These are phyloP conservation scores for Penicillium paneum DNA, from an alignment of 2,329 filamentous ascomycete species.

Conservation along the genomic window DNA sequence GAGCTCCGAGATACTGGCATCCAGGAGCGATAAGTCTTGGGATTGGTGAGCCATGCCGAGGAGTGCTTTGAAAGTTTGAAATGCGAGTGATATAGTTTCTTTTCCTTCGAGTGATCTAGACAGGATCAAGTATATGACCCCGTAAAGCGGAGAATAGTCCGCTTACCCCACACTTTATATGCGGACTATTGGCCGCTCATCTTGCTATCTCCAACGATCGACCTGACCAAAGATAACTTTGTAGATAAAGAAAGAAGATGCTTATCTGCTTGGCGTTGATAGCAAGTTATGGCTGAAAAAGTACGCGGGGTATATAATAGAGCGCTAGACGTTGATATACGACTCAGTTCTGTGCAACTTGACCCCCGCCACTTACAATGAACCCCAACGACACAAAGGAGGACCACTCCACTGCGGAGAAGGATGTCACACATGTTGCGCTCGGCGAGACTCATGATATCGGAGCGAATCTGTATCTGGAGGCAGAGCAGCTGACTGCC, in stretches of 20 bases:
- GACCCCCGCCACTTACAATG: background rate
- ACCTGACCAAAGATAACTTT: background rate
- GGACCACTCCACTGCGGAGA: slow-evolving; percentile 18
- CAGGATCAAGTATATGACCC: background rate
- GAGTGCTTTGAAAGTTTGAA: background rate
- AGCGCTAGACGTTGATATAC: background rate
- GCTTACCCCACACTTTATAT: background rate
- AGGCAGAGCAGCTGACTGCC: slow-evolving; percentile 43
- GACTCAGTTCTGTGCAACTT: background rate
- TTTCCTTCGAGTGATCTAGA: background rate
- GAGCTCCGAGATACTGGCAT: slow-evolving; percentile 48
- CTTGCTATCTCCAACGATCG: background rate
- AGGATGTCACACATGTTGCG: slow-evolving; percentile 16
- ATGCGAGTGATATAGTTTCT: background rate
- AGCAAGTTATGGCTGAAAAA: background rate
- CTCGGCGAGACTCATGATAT: slow-evolving; percentile 38
- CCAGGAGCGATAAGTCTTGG: slow-evolving; percentile 38
- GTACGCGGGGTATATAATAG: background rate
- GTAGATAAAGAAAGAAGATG: background rate
- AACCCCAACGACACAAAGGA: slow-evolving; percentile 17
- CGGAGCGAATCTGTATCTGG: slow-evolving; percentile 46
- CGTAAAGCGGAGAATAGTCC: slow-evolving; percentile 3
- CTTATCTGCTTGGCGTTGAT: slow-evolving; percentile 18
- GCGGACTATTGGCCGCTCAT: slow-evolving; percentile 4
- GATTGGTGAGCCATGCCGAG: slow-evolving; percentile 10